Base-by-base conservation (phyloP, 768 basidiomycete genomes). In the Rhodosporidiobolus odoratus region DNA sequence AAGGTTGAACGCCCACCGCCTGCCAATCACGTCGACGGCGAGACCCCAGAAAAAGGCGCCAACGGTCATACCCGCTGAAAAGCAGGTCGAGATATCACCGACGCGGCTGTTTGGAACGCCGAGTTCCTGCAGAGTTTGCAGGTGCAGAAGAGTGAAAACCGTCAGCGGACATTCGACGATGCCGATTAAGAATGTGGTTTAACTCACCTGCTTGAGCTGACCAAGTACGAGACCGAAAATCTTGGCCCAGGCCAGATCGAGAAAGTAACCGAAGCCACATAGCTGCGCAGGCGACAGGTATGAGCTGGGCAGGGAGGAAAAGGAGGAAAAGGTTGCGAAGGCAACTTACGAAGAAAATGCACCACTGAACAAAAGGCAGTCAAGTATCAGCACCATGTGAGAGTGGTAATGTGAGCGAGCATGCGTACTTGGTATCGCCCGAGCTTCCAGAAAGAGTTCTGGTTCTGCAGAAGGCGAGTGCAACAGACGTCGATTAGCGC, bases 251-350 rank as follows among this genome's bases (percentile, higher is more conserved):
- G 73, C 71, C 8, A 81, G 75, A 59, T 81, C 80, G 56, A 81
- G 72, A 53, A 78, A 77, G 60, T 80, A 81, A 0, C 80, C 80
- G 62, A 80, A 80, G 9, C 79, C 80, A 62, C 77, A 78, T 23
- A 81, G 76, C 58, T 66, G 38, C 25, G 13, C 13, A 45, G 43
- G 43, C n/a, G 43, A 45, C 13, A 9, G 56, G 30, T 6, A 4
- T 6, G 23, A 13, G 19, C 23, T 12, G 23, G 23, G 43, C 13
- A 45, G 35, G 37, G 32, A 6, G 9, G 16, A 9, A 4, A 15
- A 0, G 12, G 27, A 15, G 23, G 9, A 4, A 0, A 12, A 16
- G 1, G 2, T 19, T n/a, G 9, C 9, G 48, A 34, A 25, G 16
- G 54, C 17, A 40, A 50, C 65, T 47, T 25, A 35, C 58, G 48